phyloP scores from a whole-genome alignment of 352 stramenopile species.

The Globisporangium takayamanum region DNA sequence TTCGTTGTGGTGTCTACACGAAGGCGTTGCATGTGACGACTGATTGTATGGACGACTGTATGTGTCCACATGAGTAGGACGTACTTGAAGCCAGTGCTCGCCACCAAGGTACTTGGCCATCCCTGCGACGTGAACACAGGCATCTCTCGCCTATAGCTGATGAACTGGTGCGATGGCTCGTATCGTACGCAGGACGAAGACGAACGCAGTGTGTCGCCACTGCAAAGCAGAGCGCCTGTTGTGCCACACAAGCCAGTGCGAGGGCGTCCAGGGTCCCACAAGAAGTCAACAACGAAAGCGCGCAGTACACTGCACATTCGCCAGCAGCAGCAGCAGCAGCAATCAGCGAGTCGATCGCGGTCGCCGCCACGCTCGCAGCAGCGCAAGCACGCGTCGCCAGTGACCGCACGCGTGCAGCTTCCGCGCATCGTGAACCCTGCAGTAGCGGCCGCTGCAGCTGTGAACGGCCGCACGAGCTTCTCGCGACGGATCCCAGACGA shows the following conservation, averaged over 20 bases:
- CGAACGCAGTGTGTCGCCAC: not conserved
- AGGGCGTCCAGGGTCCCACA: not conserved
- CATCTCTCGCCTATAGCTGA: not conserved
- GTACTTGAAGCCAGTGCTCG: slow-evolving; percentile 53
- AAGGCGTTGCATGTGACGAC: not conserved
- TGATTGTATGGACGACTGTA: not conserved
- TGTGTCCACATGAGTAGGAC: slow-evolving; percentile 17
- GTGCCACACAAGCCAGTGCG: slow-evolving; percentile 2
- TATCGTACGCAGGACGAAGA: not conserved
- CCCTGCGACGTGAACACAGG: not conserved
- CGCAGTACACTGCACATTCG: too few relatives aligned
- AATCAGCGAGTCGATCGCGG: slow-evolving; percentile 3
- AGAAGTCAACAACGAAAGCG: not conserved
- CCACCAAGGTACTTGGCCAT: slow-evolving; percentile 18
- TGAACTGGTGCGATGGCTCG: not conserved
- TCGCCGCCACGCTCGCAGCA: slow-evolving; percentile 3
- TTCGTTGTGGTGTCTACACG: too few relatives aligned
- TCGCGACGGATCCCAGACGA: slow-evolving; percentile 1
- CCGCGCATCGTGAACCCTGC: slow-evolving; percentile 1
- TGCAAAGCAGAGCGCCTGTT: not conserved
- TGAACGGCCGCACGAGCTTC: slow-evolving; percentile 6
- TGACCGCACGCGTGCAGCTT: not conserved
- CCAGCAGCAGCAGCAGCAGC: slow-evolving; percentile 4
- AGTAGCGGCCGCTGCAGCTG: not conserved
- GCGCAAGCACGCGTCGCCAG: not conserved